phyloP scores from a whole-genome alignment of 202 grass and related monocot genomes.

The Eragrostis tef region DNA sequence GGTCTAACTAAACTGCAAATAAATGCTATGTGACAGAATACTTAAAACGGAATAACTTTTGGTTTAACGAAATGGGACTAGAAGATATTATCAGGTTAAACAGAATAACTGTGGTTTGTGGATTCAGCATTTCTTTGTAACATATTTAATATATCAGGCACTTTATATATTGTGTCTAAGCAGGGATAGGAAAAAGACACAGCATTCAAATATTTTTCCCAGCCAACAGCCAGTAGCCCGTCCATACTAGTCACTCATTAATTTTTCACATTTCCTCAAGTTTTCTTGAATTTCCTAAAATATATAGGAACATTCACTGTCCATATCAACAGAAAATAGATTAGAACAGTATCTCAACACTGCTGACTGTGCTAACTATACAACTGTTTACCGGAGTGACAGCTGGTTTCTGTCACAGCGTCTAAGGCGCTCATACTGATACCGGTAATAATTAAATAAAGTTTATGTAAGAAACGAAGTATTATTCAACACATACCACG shows the following conservation, averaged over 20 bases:
- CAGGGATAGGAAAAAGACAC: background rate
- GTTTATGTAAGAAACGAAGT: background rate
- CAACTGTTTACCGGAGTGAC: background rate
- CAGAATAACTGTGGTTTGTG: background rate
- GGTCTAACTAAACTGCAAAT: background rate
- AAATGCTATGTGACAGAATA: background rate
- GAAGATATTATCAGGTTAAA: background rate
- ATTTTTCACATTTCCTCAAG: background rate
- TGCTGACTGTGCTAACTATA: background rate
- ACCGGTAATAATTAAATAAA: background rate
- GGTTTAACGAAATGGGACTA: background rate
- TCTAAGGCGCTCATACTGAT: background rate
- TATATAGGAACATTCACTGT: background rate
- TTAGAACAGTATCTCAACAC: background rate
- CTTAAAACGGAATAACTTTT: background rate
- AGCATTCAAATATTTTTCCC: background rate
- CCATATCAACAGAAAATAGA: background rate
- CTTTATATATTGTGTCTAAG: background rate
- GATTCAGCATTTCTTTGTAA: background rate
- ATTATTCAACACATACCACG: conserved; percentile 68
- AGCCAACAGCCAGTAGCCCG: background rate
- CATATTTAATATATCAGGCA: background rate
- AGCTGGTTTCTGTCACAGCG: background rate
- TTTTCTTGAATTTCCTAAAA: background rate
- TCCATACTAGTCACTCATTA: background rate